These are phyloP conservation scores for Vicia villosa DNA, from an alignment of 306 rosid genomes.

Conservation along the genomic window DNA sequence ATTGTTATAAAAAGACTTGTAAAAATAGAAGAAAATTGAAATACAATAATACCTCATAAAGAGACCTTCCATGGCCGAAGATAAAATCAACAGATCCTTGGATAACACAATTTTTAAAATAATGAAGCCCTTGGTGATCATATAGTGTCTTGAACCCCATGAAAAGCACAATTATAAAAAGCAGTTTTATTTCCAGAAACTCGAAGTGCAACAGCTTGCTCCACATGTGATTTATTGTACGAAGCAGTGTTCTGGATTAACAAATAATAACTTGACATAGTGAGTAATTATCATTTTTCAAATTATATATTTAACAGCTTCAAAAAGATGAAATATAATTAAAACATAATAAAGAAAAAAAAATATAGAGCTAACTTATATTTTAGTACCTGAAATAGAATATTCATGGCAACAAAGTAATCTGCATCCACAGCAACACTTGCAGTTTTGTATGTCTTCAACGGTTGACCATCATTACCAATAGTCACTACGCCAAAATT, in stretches of 20 bases:
- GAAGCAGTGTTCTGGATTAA: constrained; percentile 57
- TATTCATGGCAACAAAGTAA: constrained; percentile 59
- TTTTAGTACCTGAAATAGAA: constrained; percentile 61
- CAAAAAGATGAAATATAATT: no score
- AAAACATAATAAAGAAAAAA: not conserved
- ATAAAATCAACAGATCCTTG: constrained; percentile 83
- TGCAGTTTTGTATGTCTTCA: constrained; percentile 61
- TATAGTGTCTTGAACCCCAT: constrained; percentile 70
- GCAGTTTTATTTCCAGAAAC: constrained; percentile 65
- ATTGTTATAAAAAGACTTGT: no score
- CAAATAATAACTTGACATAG: no score
- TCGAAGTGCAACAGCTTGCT: constrained; percentile 64
- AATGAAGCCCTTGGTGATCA: constrained; percentile 76
- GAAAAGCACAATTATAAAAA: constrained; percentile 61
- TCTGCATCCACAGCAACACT: constrained; percentile 34
- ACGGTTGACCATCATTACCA: constrained; percentile 47
- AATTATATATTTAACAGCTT: no score
- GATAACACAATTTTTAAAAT: constrained; percentile 59
- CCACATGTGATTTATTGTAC: constrained; percentile 47
- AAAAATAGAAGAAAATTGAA: not conserved
- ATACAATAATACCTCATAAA: constrained; percentile 48
- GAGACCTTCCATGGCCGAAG: constrained; percentile 68
- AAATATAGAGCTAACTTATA: not conserved
- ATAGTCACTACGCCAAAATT: no score
- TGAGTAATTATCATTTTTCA: no score